Evolutionary conservation across 257 asterid species (phyloP).

Genomic region (Solanum pinnatisectum): DNA sequence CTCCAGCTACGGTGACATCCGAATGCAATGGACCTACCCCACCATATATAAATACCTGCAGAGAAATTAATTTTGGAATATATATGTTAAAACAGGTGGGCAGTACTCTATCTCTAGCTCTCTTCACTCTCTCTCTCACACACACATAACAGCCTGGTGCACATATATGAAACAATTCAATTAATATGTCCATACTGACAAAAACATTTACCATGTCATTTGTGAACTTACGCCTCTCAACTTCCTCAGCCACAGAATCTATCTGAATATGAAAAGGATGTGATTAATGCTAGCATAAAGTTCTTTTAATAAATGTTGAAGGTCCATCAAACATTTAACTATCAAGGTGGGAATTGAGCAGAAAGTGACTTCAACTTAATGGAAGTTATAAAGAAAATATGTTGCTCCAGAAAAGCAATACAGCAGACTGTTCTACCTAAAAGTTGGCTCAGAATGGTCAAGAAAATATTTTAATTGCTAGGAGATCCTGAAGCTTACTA

Average conservation of each 20-base stretch:
- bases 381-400: neutral
- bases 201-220: slow-evolving; percentile 50
- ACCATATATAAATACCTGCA: slow-evolving; percentile 82
- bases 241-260: slow-evolving; percentile 91
- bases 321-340: neutral
- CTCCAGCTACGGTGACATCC: slow-evolving; percentile 84
- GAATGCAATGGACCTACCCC: slow-evolving; percentile 88
- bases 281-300: neutral
- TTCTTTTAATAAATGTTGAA: neutral
- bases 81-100: neutral
- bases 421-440: neutral
- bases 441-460: neutral
- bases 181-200: neutral
- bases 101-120: neutral
- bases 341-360: neutral
- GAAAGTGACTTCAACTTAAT: neutral
- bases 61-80: neutral
- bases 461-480: neutral
- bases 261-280: slow-evolving; percentile 35
- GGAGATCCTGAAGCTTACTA: neutral
- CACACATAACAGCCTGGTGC: neutral
- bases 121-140: neutral
- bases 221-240: slow-evolving; percentile 56
- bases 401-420: neutral
- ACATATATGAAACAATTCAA: neutral